Base-by-base conservation (phyloP, 306 rosid genomes). In the Rosa persica region DNA sequence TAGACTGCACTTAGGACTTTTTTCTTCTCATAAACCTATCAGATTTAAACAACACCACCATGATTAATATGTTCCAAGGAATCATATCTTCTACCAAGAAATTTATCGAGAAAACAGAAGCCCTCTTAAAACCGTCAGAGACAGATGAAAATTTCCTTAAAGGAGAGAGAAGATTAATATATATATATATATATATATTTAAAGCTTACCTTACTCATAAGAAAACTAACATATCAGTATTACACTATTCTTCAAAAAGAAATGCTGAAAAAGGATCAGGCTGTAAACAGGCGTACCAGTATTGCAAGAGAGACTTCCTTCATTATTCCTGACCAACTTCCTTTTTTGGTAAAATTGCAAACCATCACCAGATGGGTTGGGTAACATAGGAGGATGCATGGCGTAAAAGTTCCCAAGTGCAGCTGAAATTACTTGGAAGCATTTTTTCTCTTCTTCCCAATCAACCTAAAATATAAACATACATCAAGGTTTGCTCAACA, bases 331-430 rank as follows among this genome's bases (percentile, higher is more conserved):
- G 7, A 48, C 67, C 60, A 85, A 43, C 80, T 83, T 85, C 81
- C 87, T 88, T 83, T 86, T 89, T 85, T 76, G 86, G 87, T 90
- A 92, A 67, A 89, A 88, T 25, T 81, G 86, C 81, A 88, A 73
- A 76, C 94, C 93, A 64, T 87, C 90, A 8, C 97, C 91, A 74
- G 90, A 87, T 55, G 96, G 98, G 83, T 94, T 94, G 79, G 97
- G 97, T 81, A 94, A 84, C 89, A 92, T 71, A 66, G 92, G 97
- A 72, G 97, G 97, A 86, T 92, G 97, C 93, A 90, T 87, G 19
- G 97, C 97, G 83, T 92, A 94, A 84, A 94, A 92, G 81, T 88
- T 87, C 76, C 93, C 98, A 39, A 94, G 85, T 80, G 97, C 91
- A 83, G 95, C 98, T 67, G 97, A 81, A 85, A 92, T 83, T 57